Percentiles rank a stretch among this genome's conserved stretches.
These are phyloP conservation scores for Rhododendron ovatum DNA, from an alignment of 148 eudicot species.

Conservation along the genomic window DNA sequence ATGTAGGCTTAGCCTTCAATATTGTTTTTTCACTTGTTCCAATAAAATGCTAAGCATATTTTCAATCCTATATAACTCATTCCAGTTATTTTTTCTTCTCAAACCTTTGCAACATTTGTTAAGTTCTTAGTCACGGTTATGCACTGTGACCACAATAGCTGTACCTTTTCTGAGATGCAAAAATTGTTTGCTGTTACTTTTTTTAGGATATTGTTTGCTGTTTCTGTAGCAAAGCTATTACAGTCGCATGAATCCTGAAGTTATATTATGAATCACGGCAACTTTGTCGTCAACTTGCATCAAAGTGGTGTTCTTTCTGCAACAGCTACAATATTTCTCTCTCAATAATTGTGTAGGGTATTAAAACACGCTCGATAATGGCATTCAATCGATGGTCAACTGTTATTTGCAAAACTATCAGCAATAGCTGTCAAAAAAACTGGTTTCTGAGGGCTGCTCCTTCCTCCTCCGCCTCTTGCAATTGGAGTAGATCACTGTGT, in stretches of 20 bases:
- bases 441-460: constrained; percentile 6
- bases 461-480: constrained; percentile 6
- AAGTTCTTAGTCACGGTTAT: not conserved
- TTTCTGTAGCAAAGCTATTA: not conserved
- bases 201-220: not conserved
- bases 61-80: not conserved
- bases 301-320: not conserved
- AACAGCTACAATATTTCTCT: not conserved
- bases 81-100: not conserved
- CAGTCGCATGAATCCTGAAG: not conserved
- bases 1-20: not conserved
- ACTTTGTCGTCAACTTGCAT: not conserved
- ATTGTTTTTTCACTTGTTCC: not conserved
- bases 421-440: constrained; percentile 8
- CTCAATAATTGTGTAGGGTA: not conserved
- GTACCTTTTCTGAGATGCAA: not conserved
- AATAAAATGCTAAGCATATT: not conserved
- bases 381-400: constrained; percentile 19
- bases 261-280: not conserved
- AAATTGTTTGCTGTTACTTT: not conserved
- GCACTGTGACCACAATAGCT: not conserved
- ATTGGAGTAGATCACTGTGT: constrained; percentile 17
- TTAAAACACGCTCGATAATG: not conserved
- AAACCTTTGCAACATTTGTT: not conserved
- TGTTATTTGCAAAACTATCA: constrained; percentile 14